Evolutionary conservation across 75 land plant species (phyloP), one percentile per base, ranked within the genome.

Genomic region (Isoetes taiwanensis): DNA sequence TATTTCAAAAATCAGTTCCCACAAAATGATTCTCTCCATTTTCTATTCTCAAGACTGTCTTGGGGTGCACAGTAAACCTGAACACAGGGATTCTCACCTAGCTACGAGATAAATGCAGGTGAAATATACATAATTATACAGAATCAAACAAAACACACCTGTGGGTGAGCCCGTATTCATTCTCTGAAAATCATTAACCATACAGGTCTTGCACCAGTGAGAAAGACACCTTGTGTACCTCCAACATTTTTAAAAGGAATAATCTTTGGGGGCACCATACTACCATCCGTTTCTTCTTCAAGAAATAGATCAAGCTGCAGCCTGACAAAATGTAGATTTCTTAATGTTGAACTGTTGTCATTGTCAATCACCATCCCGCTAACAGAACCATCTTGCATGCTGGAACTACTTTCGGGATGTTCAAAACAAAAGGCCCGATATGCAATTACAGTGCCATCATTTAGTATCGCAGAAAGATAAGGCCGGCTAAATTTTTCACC

Each of bases 121-220:
- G n/a, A n/a, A n/a, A n/a, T n/a, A n/a, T n/a, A n/a, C n/a, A n/a
- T n/a, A n/a, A n/a, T n/a, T n/a, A n/a, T n/a, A n/a, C n/a, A 57
- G 8, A 11, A 34, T 3, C 35, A 12, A 35, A 2, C n/a, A 38
- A 4, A 6, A 0, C 68, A 56, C 34, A 85, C 97, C 95, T 93
- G 98, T 57, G 99, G 99, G 73, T 94, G 99, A 25, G 78, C 67
- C 26, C 97, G 86, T 52, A 94, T 62, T 21, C 96, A 68, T 58
- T 83, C 90, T 43, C 99, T 75, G 63, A 78, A 94, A 21, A 85
- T 57, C 87, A 94, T 85, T 26, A 89, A 71, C 99, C 99, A 94
- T 9, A 77, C 68, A 31, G 99, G 99, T 52, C 81, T 73, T 68
- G 85, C 61, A 1, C 99, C 99, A 46, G 80, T 66, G 61, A 94